Conservation (phyloP, 768 basidiomycete species). For the Austroboletus festivus region DNA sequence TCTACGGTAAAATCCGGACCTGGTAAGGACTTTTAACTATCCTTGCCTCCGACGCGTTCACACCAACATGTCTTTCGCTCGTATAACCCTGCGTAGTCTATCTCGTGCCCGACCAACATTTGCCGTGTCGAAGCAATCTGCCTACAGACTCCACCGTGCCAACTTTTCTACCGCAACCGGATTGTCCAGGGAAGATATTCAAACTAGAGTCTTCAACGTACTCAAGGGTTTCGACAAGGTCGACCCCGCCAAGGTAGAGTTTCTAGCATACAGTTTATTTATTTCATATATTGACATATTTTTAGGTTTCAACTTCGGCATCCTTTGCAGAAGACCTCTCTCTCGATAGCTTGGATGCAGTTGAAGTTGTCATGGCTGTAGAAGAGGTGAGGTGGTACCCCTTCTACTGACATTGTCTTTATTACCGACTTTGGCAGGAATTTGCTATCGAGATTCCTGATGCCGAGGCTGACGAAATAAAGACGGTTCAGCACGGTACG, state of each 20-base stretch:
- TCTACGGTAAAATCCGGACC: conserved; percentile 29
- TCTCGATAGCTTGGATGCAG: conserved; percentile 90
- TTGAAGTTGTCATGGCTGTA: conserved; percentile 98
- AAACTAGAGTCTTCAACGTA: conserved; percentile 25
- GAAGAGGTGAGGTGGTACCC: conserved; percentile 63
- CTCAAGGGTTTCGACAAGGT: conserved; percentile 33
- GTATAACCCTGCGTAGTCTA: conserved; percentile 31
- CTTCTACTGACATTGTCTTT: conserved; percentile 3
- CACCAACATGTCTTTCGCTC: conserved; percentile 35
- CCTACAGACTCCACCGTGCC: conserved; percentile 29
- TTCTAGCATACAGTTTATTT: conserved; percentile 18
- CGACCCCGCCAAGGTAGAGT: conserved; percentile 26
- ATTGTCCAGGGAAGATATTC: conserved; percentile 22
- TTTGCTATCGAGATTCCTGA: conserved; percentile 98
- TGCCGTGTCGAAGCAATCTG: conserved; percentile 27
- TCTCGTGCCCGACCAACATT: conserved; percentile 28
- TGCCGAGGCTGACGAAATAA: conserved; percentile 91
- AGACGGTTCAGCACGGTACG: conserved; percentile 86
- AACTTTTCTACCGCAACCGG: conserved; percentile 29
- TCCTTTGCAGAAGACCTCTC: conserved; percentile 53
- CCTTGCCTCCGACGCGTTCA: conserved; percentile 15
- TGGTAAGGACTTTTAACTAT: neutral
- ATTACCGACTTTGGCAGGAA: conserved; percentile 52
- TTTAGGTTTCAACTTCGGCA: conserved; percentile 60
- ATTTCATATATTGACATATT: conserved; percentile 27